These are phyloP conservation scores for Suhomyces kilbournensis DNA, from an alignment of 805 yeast species.

Conservation along the genomic window DNA sequence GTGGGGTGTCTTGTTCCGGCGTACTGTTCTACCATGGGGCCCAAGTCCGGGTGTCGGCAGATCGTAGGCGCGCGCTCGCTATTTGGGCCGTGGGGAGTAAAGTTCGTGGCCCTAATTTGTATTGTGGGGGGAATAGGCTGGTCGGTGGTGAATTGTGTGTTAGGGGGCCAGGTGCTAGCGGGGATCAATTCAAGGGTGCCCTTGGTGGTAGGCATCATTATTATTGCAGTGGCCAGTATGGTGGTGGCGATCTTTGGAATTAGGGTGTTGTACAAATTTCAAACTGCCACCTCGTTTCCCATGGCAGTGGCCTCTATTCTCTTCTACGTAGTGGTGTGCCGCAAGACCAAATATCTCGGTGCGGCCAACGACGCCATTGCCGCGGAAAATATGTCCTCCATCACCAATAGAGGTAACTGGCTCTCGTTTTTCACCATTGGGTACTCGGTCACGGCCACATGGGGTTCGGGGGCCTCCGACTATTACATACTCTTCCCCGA, in stretches of 20 bases:
- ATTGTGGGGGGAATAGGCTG: slow-evolving; percentile 36
- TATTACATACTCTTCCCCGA: slow-evolving; percentile 34
- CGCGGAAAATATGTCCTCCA: slow-evolving; percentile 9
- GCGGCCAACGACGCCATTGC: slow-evolving; percentile 14
- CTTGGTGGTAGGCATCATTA: slow-evolving; percentile 29
- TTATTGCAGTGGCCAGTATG: slow-evolving; percentile 24
- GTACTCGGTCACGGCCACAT: slow-evolving; percentile 34
- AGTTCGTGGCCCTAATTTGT: slow-evolving; percentile 27
- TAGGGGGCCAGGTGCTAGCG: slow-evolving; percentile 35
- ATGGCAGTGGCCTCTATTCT: slow-evolving; percentile 27
- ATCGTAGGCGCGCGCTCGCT: slow-evolving; percentile 36
- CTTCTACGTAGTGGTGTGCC: slow-evolving; percentile 30
- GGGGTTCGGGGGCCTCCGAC: slow-evolving; percentile 37
- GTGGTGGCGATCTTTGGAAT: slow-evolving; percentile 34
- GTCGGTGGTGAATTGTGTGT: slow-evolving; percentile 38
- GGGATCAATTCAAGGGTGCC: slow-evolving; percentile 24
- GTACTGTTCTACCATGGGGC: slow-evolving; percentile 37
- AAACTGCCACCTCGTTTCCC: slow-evolving; percentile 28
- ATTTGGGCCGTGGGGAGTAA: slow-evolving; percentile 36
- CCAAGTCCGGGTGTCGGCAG: slow-evolving; percentile 37
- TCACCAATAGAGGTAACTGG: slow-evolving; percentile 30
- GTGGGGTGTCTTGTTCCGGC: slow-evolving; percentile 39
- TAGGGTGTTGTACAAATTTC: slow-evolving; percentile 26
- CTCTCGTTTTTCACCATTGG: slow-evolving; percentile 34
- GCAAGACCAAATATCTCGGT: slow-evolving; percentile 16